Base-by-base conservation (phyloP, 2,329 filamentous ascomycete species). In the Keithomyces neogunnii region DNA sequence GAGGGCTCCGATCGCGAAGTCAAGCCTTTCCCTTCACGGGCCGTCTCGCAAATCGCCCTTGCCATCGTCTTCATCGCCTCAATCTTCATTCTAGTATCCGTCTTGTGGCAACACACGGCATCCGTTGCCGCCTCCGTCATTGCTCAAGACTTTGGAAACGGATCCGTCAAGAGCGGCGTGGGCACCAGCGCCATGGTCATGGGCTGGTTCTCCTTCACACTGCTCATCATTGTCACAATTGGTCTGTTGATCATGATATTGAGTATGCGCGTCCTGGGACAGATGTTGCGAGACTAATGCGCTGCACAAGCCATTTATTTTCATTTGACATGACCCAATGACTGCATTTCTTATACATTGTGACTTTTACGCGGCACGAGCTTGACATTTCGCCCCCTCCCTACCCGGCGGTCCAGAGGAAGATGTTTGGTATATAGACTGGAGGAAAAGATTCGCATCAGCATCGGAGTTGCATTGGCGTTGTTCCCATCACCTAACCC, bases 151-250 rank as follows among this genome's bases (percentile, higher is more conserved):
- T 81, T 96, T 58, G 91, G 86, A 36, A 96, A 96, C 67, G 91
- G 91, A 43, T 88, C 85, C 58, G 88, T 96, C 52, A 83, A 79
- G 66, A 89, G 85, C 51, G 91, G 91, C 35, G 89, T 96, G 10
- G 91, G 91, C n/a, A 91, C 89, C 47, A 88, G 86, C 39, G 92
- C 93, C 51, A 97, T 99, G 89, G 88, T 96, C 19, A 77, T 99
- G 63, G 93, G 93, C 53, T 99, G 93, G 93, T 97, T 99, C 70
- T 88, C 89, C 42, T 97, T 99, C 64, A 86, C 88, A 28, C 70
- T 97, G 49, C 77, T 99, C 57, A 95, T 99, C 61, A 86, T 97
- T 55, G 92, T 97, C 49, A 97, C 92, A 47, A 93, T 97, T 63
- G 93, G 92, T 51, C 70, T 97, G 69, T 74, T 99, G 56, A 87